Evolutionary conservation across 2,329 filamentous ascomycete species (phyloP).

Genomic region (Paraphaeosphaeria minitans): DNA sequence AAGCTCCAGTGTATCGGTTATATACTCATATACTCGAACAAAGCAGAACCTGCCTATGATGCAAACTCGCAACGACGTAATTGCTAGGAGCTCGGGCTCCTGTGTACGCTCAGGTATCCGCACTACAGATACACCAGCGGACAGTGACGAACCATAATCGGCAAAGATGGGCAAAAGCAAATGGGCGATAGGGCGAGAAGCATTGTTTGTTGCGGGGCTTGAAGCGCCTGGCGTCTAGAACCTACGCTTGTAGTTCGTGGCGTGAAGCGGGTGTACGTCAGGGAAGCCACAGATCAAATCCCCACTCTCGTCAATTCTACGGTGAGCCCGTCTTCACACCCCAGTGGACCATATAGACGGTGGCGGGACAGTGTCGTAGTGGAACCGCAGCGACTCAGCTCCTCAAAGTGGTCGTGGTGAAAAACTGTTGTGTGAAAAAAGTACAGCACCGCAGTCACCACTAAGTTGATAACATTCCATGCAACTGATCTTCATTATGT

Average conservation of each 20-base stretch:
- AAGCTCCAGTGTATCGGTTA: background rate
- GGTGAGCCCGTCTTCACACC: background rate
- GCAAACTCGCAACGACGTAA: conserved; percentile 14
- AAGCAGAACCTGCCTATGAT: background rate
- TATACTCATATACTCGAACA: background rate
- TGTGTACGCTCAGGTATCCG: background rate
- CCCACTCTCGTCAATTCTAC: conserved; percentile 2
- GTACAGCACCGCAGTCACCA: background rate
- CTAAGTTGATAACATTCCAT: background rate
- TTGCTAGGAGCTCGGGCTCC: conserved; percentile 2
- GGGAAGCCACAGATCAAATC: conserved; percentile 9
- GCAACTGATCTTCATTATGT: background rate
- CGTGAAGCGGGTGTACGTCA: conserved; percentile 10
- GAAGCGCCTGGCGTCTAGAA: background rate
- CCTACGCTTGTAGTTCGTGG: background rate
- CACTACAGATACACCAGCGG: background rate
- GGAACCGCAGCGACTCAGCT: background rate
- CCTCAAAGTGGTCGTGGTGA: background rate
- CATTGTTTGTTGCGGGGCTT: conserved; percentile 1
- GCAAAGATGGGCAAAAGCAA: background rate
- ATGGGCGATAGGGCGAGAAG: conserved; percentile 3
- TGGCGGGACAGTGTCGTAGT: background rate
- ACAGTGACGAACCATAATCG: conserved; percentile 4
- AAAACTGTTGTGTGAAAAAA: background rate
- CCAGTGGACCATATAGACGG: background rate